Percentiles rank a stretch among this genome's conserved stretches.
Evolutionary conservation across 805 yeast genomes (phyloP).

Genomic region (Spathaspora boniae): DNA sequence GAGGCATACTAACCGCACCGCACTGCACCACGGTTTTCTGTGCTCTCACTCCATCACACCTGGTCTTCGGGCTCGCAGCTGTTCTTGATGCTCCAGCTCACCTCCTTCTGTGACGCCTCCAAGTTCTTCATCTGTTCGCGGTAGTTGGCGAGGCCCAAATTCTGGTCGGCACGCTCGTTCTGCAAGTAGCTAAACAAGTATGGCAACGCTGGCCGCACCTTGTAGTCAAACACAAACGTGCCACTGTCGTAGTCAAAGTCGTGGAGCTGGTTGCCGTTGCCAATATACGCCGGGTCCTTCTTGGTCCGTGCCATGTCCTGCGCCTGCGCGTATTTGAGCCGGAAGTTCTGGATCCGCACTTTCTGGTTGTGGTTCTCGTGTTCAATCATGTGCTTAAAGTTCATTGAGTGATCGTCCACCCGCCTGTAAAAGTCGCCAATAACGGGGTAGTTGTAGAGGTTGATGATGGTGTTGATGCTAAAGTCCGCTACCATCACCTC

Average conservation of each 20-base stretch:
- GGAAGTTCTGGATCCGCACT: constrained; percentile 6
- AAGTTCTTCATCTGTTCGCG: no score
- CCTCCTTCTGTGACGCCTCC: no score
- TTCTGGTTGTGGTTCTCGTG: constrained; percentile 10
- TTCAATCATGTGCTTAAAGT: constrained; percentile 7
- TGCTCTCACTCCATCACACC: no score
- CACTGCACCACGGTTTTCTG: no score
- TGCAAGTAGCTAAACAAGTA: constrained; percentile 1
- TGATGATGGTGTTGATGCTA: constrained; percentile 11
- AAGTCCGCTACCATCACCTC: constrained; percentile 18
- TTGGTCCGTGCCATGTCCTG: constrained; percentile 5
- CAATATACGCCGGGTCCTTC: constrained; percentile 3
- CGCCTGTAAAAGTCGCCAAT: constrained; percentile 7
- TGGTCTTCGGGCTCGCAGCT: no score
- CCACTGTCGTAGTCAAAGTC: constrained; percentile 22
- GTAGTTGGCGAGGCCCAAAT: no score
- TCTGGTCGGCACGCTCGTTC: no score
- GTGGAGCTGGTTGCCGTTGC: constrained; percentile 7
- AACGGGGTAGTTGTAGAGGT: constrained; percentile 17
- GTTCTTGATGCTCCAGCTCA: no score
- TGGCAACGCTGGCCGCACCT: constrained; percentile 10
- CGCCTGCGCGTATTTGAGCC: constrained; percentile 3
- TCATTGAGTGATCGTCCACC: constrained; percentile 2
- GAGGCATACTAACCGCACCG: no score
- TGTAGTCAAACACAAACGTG: constrained; percentile 24